Percentiles rank a stretch among this genome's conserved stretches.
Conservation (phyloP, 2,329 filamentous ascomycete species). For the Trichoderma semiorbis region DNA sequence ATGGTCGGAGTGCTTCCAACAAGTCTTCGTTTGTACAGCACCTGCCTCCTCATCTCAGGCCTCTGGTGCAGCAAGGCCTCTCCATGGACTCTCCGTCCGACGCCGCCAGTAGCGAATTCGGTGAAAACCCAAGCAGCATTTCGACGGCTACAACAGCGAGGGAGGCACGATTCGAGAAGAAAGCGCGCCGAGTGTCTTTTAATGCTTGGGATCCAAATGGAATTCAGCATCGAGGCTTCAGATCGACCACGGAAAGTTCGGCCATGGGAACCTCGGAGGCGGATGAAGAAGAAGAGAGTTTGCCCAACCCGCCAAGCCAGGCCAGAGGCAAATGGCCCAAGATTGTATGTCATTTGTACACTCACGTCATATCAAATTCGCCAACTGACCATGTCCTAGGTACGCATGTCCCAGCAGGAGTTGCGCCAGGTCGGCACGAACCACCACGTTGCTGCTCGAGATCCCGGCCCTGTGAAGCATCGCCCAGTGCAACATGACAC, state of each 20-base stretch:
- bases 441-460: constrained; percentile 8
- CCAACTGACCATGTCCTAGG: background rate
- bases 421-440: background rate
- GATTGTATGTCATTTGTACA: background rate
- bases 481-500: constrained; percentile 18
- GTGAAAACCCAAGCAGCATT: constrained; percentile 19
- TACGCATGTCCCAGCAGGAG: constrained; percentile 8
- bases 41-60: constrained; percentile 15
- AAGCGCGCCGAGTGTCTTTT: constrained; percentile 19
- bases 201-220: constrained; percentile 34
- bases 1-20: background rate
- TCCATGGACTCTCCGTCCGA: background rate
- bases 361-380: too few species aligned
- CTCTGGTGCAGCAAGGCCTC: background rate
- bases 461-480: constrained; percentile 21
- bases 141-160: constrained; percentile 33
- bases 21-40: background rate
- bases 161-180: constrained; percentile 6
- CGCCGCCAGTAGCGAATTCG: background rate
- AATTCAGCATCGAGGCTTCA: constrained; percentile 22
- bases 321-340: constrained; percentile 26
- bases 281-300: background rate
- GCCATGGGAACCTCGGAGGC: constrained; percentile 13
- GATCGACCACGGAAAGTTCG: constrained; percentile 26
- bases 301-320: too few species aligned